These are phyloP conservation scores for Penicillium diatomitis DNA, from an alignment of 495 filamentous ascomycete species.

Conservation along the genomic window DNA sequence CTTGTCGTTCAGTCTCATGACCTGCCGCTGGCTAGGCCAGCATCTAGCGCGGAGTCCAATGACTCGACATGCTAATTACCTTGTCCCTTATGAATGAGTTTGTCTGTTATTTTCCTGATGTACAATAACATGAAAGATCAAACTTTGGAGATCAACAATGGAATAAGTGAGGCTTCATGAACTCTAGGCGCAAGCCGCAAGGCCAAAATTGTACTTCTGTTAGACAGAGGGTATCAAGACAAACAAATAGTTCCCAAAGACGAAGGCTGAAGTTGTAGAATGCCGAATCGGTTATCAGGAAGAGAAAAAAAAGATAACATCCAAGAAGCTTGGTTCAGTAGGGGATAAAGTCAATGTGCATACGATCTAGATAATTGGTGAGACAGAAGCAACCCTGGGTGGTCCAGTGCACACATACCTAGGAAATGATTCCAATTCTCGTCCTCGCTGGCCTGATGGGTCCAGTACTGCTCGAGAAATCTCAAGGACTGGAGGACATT, in stretches of 20 bases:
- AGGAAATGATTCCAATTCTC: constrained; percentile 39
- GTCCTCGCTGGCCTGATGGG: constrained; percentile 26
- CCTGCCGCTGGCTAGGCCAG: constrained; percentile 1
- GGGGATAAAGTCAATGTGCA: constrained; percentile 40
- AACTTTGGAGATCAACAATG: too few relatives aligned
- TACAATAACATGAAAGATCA: too few relatives aligned
- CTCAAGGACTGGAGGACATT: constrained; percentile 39
- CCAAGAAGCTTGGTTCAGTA: constrained; percentile 16
- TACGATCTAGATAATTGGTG: constrained; percentile 28
- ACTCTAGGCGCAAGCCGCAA: too few relatives aligned
- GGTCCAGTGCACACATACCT: constrained; percentile 16
- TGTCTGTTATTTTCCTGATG: too few relatives aligned
- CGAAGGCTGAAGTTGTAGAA: too few relatives aligned
- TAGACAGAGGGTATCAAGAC: too few relatives aligned
- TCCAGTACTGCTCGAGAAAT: constrained; percentile 39
- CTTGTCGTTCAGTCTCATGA: background rate
- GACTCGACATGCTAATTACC: background rate
- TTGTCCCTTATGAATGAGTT: too few relatives aligned
- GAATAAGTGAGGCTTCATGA: too few relatives aligned
- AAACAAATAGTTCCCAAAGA: too few relatives aligned
- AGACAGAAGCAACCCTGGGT: background rate
- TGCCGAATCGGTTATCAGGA: constrained; percentile 4
- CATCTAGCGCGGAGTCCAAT: background rate
- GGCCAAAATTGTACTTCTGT: too few relatives aligned
- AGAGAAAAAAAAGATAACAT: background rate